These are phyloP conservation scores for Coleophoma eucalyptorum DNA, from an alignment of 2,329 filamentous ascomycete genomes.

Conservation along the genomic window DNA sequence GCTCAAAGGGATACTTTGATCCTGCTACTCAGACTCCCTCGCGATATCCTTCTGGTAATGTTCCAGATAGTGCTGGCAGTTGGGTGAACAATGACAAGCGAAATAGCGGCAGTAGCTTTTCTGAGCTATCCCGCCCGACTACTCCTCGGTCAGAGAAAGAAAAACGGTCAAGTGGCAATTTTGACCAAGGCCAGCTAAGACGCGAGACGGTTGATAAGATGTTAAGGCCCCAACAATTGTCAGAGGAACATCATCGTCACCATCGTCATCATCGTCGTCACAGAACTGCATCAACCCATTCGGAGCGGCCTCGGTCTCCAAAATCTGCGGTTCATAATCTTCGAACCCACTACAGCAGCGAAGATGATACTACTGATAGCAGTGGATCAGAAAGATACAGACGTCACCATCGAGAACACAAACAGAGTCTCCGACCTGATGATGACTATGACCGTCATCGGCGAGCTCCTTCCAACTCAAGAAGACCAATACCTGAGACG, in stretches of 20 bases:
- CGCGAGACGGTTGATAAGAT: constrained; percentile 18
- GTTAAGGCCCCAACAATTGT: constrained; percentile 16
- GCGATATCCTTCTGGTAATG: constrained; percentile 20
- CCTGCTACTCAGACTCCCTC: constrained; percentile 25
- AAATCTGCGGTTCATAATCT: constrained; percentile 15
- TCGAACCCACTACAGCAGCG: constrained; percentile 17
- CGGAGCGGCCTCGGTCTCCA: constrained; percentile 14
- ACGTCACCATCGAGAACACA: constrained; percentile 7
- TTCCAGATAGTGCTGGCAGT: constrained; percentile 22
- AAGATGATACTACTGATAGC: constrained; percentile 22
- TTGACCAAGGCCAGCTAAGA: constrained; percentile 12
- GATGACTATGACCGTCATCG: constrained; percentile 10
- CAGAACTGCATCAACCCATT: constrained; percentile 12
- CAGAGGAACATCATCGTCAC: constrained; percentile 14
- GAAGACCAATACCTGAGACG: constrained; percentile 14
- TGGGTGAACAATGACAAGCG: constrained; percentile 21
- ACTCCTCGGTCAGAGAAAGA: constrained; percentile 16
- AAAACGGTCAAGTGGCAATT: constrained; percentile 10
- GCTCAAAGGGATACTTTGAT: constrained; percentile 15
- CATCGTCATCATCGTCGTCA: constrained; percentile 12
- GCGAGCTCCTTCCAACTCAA: constrained; percentile 19
- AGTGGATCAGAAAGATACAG: constrained; percentile 18
- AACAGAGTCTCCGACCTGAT: constrained; percentile 9
- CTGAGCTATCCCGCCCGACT: constrained; percentile 10
- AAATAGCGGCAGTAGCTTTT: constrained; percentile 15